These are phyloP conservation scores for Myrmaecium sp. DNA, from an alignment of 2,329 filamentous ascomycete species.

Conservation along the genomic window DNA sequence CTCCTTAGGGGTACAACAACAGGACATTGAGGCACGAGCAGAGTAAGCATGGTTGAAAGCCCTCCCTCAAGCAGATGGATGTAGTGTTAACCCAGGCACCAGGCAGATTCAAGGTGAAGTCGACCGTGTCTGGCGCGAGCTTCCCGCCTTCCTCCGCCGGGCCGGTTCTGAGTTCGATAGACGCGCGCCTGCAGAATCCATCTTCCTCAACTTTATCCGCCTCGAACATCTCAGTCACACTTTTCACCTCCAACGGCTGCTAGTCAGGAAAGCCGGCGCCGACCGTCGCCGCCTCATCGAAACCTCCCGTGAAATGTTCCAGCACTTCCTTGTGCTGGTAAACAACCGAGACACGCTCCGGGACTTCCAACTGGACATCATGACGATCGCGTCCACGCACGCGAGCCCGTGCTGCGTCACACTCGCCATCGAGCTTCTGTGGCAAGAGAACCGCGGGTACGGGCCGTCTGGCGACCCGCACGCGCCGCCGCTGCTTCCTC, in stretches of 20 bases:
- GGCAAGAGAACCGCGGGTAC: constrained; percentile 26
- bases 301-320: constrained; percentile 21
- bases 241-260: constrained; percentile 40
- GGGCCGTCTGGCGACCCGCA: constrained; percentile 1
- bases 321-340: constrained; percentile 18
- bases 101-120: constrained; percentile 11
- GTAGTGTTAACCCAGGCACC: not conserved
- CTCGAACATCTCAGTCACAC: constrained; percentile 39
- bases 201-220: constrained; percentile 27
- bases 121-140: constrained; percentile 9
- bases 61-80: not conserved
- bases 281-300: constrained; percentile 19
- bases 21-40: constrained; percentile 21
- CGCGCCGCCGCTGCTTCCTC: constrained; percentile 14
- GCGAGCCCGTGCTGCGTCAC: constrained; percentile 25
- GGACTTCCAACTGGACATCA: constrained; percentile 26
- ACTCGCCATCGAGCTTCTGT: constrained; percentile 26
- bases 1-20: constrained; percentile 25
- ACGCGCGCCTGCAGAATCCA: constrained; percentile 19
- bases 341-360: constrained; percentile 22
- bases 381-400: constrained; percentile 20
- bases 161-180: constrained; percentile 7
- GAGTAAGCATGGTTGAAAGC: constrained; percentile 6
- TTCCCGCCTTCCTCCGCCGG: constrained; percentile 14
- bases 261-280: constrained; percentile 27